Conservation (phyloP, 352 stramenopile species). For the Phytophthora hibernalis region DNA sequence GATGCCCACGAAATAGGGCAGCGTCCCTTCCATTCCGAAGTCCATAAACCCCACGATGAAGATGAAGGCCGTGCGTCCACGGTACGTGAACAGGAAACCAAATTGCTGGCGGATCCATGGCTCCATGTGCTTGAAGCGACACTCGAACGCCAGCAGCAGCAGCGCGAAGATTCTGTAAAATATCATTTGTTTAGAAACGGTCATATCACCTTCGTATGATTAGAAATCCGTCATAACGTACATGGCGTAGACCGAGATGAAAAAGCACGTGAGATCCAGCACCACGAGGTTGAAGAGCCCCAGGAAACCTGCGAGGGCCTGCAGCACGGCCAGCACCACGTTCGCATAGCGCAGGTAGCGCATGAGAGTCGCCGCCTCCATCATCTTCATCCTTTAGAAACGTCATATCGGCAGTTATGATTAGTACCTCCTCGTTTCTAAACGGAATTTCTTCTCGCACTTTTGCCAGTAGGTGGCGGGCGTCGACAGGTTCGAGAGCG, state of each 20-base stretch:
- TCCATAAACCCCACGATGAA: slow-evolving; percentile 91
- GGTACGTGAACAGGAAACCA: slow-evolving; percentile 91
- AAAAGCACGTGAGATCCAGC: slow-evolving; percentile 88
- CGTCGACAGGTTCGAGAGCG: slow-evolving; percentile 38
- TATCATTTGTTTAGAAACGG: slow-evolving; percentile 2
- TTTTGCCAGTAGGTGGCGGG: slow-evolving; percentile 53
- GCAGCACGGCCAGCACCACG: slow-evolving; percentile 79
- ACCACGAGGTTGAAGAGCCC: slow-evolving; percentile 87
- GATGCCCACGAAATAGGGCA: slow-evolving; percentile 74
- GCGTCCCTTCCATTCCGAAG: slow-evolving; percentile 83
- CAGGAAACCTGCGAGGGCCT: slow-evolving; percentile 83
- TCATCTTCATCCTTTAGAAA: slow-evolving; percentile 60
- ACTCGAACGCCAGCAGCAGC: slow-evolving; percentile 86
- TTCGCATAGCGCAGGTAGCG: slow-evolving; percentile 88
- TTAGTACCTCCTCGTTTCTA: slow-evolving; percentile 8
- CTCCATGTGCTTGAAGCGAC: slow-evolving; percentile 89
- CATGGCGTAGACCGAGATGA: slow-evolving; percentile 90
- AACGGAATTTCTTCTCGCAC: slow-evolving; percentile 17
- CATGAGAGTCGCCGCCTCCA: slow-evolving; percentile 76
- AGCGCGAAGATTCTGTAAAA: slow-evolving; percentile 78
- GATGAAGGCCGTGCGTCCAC: slow-evolving; percentile 83
- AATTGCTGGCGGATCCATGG: slow-evolving; percentile 86
- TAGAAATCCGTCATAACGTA: slow-evolving; percentile 38
- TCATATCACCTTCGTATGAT: slow-evolving; percentile 1
- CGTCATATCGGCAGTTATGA: slow-evolving; percentile 1